A percentile compares a stretch with the other conserved stretches of the same genome.
These are phyloP conservation scores for Lactarius sanguifluus DNA, from an alignment of 768 basidiomycete genomes.

Conservation along the genomic window DNA sequence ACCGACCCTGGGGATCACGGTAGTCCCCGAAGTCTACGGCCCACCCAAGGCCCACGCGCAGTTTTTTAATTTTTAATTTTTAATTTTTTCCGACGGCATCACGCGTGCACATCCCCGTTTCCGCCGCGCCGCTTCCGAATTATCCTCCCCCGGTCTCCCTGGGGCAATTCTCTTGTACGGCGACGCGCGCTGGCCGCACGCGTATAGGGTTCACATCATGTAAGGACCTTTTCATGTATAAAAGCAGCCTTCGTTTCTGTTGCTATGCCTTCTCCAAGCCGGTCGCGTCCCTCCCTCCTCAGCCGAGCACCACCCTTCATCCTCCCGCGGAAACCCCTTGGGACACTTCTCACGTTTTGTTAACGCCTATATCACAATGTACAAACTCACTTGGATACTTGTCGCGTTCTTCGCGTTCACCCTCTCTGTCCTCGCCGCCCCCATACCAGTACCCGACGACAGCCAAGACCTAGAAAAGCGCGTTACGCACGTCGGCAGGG, in stretches of 20 bases:
- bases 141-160: conserved; percentile 19
- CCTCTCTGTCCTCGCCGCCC: conserved; percentile 46
- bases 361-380: conserved; percentile 38
- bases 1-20: conserved; percentile 3
- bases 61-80: neutral
- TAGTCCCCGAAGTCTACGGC: conserved; percentile 20
- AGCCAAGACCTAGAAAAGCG: conserved; percentile 48
- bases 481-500: conserved; percentile 53
- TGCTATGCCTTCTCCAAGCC: conserved; percentile 23
- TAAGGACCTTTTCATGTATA: conserved; percentile 25
- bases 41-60: neutral
- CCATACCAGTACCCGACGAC: conserved; percentile 41
- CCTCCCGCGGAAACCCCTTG: conserved; percentile 12
- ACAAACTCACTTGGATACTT: conserved; percentile 39
- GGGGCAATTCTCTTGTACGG: conserved; percentile 26
- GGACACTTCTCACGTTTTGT: conserved; percentile 1
- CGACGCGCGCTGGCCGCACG: conserved; percentile 24
- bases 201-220: conserved; percentile 26
- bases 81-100: conserved; percentile 23
- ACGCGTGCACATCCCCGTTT: conserved; percentile 26
- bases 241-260: conserved; percentile 17
- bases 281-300: conserved; percentile 32
- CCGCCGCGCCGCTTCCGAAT: conserved; percentile 27
- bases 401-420: conserved; percentile 45
- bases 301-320: conserved; percentile 23